Conservation (phyloP, 441 rosid genomes). For the Adansonia grandidieri region DNA sequence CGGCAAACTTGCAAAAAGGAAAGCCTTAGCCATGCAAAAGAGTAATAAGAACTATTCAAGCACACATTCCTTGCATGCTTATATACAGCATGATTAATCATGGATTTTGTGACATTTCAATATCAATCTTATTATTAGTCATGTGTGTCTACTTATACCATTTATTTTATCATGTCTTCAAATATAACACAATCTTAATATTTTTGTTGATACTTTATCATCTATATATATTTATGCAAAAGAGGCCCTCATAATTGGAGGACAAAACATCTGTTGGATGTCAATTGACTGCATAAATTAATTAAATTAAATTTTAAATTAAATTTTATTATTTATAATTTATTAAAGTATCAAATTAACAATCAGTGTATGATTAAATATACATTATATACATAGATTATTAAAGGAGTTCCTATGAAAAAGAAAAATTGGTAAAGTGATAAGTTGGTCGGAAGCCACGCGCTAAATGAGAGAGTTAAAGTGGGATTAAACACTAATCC, state of each 20-base stretch:
- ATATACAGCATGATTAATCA: background rate
- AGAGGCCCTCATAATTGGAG: too few relatives aligned
- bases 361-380: background rate
- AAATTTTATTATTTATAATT: background rate
- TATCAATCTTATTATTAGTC: conserved; percentile 17
- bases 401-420: background rate
- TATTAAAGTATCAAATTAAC: background rate
- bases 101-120: conserved; percentile 17
- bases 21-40: background rate
- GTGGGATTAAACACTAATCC: conserved; percentile 25
- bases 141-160: background rate
- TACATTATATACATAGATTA: background rate
- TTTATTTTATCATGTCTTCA: background rate
- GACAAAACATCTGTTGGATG: too few relatives aligned
- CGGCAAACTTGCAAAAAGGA: conserved; percentile 14
- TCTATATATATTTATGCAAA: too few relatives aligned
- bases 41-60: background rate
- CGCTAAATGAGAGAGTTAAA: background rate
- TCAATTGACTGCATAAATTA: too few relatives aligned
- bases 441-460: background rate
- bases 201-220: too few relatives aligned
- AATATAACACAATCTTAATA: background rate
- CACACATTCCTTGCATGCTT: conserved; percentile 8
- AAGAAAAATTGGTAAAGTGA: background rate
- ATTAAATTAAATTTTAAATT: background rate